These are phyloP conservation scores for Phytopythium chamaehyphon DNA, from an alignment of 352 stramenopile species.

Conservation along the genomic window DNA sequence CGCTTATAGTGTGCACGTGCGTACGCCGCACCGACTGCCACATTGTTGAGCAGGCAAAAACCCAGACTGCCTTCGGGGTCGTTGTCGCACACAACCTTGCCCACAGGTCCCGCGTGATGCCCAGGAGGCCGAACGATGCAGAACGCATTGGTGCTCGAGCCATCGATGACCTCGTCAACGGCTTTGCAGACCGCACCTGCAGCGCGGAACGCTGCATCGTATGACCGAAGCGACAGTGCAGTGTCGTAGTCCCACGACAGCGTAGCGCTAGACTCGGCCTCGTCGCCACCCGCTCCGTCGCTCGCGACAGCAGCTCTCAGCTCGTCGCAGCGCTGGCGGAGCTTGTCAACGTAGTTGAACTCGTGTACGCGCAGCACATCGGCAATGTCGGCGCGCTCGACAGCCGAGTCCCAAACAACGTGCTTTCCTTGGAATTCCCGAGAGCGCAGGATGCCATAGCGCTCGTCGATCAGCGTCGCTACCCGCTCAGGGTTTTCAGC, in stretches of 20 bases:
- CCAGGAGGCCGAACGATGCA: constrained; percentile 95
- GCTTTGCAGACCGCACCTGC: constrained; percentile 81
- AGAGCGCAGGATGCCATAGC: constrained; percentile 67
- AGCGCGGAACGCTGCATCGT: constrained; percentile 71
- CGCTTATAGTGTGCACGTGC: constrained; percentile 91
- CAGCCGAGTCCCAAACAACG: constrained; percentile 63
- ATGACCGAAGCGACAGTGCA: constrained; percentile 70
- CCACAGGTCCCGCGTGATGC: constrained; percentile 94
- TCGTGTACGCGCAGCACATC: constrained; percentile 91
- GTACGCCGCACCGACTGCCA: constrained; percentile 96
- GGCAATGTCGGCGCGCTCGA: constrained; percentile 68
- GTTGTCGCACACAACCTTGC: constrained; percentile 92
- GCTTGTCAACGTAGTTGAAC: constrained; percentile 79
- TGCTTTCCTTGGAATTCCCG: constrained; percentile 57
- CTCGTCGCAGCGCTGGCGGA: constrained; percentile 41
- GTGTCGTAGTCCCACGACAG: constrained; percentile 74
- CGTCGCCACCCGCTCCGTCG: too few species aligned
- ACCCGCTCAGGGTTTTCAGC: constrained; percentile 90
- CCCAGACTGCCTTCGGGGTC: constrained; percentile 87
- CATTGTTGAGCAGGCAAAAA: constrained; percentile 99
- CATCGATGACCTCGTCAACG: constrained; percentile 82
- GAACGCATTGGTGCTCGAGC: constrained; percentile 94
- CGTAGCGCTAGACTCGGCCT: constrained; percentile 18
- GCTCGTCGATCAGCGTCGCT: constrained; percentile 73
- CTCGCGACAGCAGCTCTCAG: constrained; percentile 16